phyloP scores from a whole-genome alignment of 257 asterid genomes.

The Eucommia ulmoides region DNA sequence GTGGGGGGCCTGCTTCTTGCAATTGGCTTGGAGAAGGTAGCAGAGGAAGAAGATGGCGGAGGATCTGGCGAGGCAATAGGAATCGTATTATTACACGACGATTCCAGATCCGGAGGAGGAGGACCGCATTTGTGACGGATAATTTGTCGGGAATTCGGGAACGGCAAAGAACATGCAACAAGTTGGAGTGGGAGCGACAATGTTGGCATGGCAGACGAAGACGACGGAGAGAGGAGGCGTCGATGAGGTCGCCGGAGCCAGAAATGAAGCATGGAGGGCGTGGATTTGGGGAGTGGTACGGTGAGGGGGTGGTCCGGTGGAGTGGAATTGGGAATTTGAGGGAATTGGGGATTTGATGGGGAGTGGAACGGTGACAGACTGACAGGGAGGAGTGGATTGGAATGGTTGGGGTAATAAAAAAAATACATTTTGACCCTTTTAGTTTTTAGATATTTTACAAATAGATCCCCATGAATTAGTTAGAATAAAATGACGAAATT shows the following conservation, averaged over 20 bases:
- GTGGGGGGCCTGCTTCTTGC: constrained; percentile 76
- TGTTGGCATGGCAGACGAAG: constrained; percentile 51
- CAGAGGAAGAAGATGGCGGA: constrained; percentile 40
- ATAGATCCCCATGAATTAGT: too few species aligned
- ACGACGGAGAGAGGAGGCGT: constrained; percentile 37
- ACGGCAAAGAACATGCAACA: constrained; percentile 14
- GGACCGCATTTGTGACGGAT: not conserved
- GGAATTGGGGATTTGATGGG: too few species aligned
- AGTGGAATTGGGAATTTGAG: too few species aligned
- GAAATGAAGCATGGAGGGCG: too few species aligned
- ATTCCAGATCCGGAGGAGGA: constrained; percentile 7
- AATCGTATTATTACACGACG: constrained; percentile 23
- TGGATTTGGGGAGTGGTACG: too few species aligned
- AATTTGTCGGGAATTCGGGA: not conserved
- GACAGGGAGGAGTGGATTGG: too few species aligned
- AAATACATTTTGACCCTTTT: too few species aligned
- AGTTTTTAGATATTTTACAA: too few species aligned
- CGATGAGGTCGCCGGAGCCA: constrained; percentile 22
- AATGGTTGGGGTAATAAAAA: too few species aligned
- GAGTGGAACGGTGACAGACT: too few species aligned
- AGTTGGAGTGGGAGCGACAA: constrained; percentile 36
- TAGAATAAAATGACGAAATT: too few species aligned
- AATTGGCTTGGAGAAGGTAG: constrained; percentile 52
- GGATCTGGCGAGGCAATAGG: constrained; percentile 46
- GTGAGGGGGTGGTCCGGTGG: too few species aligned